Evolutionary conservation across 805 yeast genomes (phyloP).

Genomic region (Osmozyma mogii): DNA sequence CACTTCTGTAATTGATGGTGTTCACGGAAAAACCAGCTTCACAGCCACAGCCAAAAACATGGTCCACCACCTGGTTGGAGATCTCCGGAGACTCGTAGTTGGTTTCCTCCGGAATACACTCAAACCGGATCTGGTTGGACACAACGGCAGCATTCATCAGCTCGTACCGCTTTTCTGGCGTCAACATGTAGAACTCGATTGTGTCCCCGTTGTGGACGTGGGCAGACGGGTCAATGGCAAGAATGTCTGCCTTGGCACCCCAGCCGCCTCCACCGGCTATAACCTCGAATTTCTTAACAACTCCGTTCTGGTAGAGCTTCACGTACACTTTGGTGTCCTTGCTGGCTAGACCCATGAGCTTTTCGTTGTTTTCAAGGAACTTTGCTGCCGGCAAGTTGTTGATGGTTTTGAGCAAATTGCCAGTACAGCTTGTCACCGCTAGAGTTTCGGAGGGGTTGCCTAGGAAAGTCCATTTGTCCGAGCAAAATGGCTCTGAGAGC

Average conservation of each 20-base stretch:
- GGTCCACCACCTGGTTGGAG: slow-evolving; percentile 5
- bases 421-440: slow-evolving; percentile 41
- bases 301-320: slow-evolving; percentile 15
- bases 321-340: slow-evolving; percentile 38
- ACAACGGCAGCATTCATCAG: slow-evolving; percentile 3
- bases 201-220: slow-evolving; percentile 35
- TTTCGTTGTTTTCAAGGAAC: slow-evolving; percentile 39
- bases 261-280: slow-evolving; percentile 74
- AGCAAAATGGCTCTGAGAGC: slow-evolving; percentile 3
- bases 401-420: slow-evolving; percentile 53
- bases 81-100: slow-evolving; percentile 8
- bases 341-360: slow-evolving; percentile 30
- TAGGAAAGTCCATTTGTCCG: slow-evolving; percentile 30
- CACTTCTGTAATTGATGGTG: slow-evolving; percentile 9
- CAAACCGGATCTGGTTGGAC: slow-evolving; percentile 16
- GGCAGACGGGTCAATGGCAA: slow-evolving; percentile 60
- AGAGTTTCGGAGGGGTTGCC: slow-evolving; percentile 19
- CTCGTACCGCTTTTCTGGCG: slow-evolving; percentile 23
- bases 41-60: slow-evolving; percentile 13
- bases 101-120: slow-evolving; percentile 25
- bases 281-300: slow-evolving; percentile 35
- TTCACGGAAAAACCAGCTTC: slow-evolving; percentile 9
- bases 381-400: slow-evolving; percentile 51
- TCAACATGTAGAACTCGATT: slow-evolving; percentile 39
- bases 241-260: slow-evolving; percentile 60